Evolutionary conservation across 2,329 filamentous ascomycete genomes (phyloP), one percentile per base, ranked within the genome.

Genomic region (Zelopaecilomyces penicillatus): DNA sequence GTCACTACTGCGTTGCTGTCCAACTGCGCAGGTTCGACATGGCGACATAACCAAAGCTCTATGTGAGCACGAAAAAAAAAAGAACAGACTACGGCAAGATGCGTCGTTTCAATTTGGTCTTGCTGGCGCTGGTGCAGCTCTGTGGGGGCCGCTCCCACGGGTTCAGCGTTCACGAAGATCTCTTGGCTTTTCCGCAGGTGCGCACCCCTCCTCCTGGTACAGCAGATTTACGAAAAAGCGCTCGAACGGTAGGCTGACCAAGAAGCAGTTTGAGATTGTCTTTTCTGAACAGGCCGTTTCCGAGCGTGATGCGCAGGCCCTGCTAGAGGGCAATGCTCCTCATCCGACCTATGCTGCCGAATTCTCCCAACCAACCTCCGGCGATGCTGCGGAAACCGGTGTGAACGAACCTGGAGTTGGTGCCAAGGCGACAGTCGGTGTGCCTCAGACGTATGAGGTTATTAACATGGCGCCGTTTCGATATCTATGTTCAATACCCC

Each of bases 161-260:
- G 44, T 95, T 95, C 69, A 95, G 83, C 67, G 85, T 95, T 45
- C 82, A 93, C 57, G 87, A 95, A 60, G 90, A 96, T 61, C 65
- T 95, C 42, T 75, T 95, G 45, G 88, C 88, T 12, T 88, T 85
- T 65, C 90, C 90, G 8, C 87, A 93, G 75, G 87, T 91, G 71
- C 51, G 71, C 57, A 36, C 28, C 43, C 42, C 43, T 37, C 19
- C 10, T 34, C 38, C 30, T 36, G 19, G 19, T 19, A 19, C 19
- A 19, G 19, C 19, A 19, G 19, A 19, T 32, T 42, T 27, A 29
- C 43, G 33, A 41, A 37, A 26, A 35, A 12, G 19, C 6, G 39
- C 26, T 4, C 30, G n/a, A 12, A 6, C 29, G 7, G 7, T 30
- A 30, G 8, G 11, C 26, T 42, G 26, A 41, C 38, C 44, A 39